phyloP scores from a whole-genome alignment of 129 eudicot species.

The Tanacetum coccineum region DNA sequence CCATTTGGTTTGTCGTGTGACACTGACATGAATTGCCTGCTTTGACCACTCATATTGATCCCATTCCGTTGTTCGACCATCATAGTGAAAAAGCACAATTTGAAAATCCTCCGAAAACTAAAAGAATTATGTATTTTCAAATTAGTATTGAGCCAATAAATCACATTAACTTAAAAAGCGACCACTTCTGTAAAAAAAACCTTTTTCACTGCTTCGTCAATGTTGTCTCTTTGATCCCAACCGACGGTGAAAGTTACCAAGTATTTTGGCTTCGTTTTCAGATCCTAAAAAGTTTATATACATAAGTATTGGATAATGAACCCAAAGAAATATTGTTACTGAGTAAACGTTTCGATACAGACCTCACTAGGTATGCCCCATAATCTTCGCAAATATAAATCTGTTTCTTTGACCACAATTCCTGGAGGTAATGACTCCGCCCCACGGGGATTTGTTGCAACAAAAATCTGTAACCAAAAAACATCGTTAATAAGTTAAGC shows the following conservation, averaged over 20 bases:
- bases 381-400: conserved; percentile 67
- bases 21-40: conserved; percentile 39
- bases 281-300: conserved; percentile 31
- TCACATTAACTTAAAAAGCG: neutral
- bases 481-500: neutral
- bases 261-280: conserved; percentile 9
- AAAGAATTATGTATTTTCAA: conserved; percentile 9
- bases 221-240: too few relatives aligned
- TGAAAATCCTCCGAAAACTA: conserved; percentile 38
- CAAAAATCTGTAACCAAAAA: conserved; percentile 55
- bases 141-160: conserved; percentile 14
- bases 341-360: conserved; percentile 16
- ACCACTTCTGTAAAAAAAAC: conserved; percentile 19
- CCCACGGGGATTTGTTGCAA: conserved; percentile 85
- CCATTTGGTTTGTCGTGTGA: neutral
- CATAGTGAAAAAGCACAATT: conserved; percentile 37
- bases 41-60: conserved; percentile 38
- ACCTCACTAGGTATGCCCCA: conserved; percentile 90
- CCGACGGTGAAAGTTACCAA: too few relatives aligned
- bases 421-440: conserved; percentile 81
- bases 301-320: neutral
- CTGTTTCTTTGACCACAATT: conserved; percentile 68
- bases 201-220: conserved; percentile 23
- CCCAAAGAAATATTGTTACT: conserved; percentile 8
- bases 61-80: conserved; percentile 35